These are phyloP conservation scores for Ascochyta lentis DNA, from an alignment of 2,329 filamentous ascomycete genomes.

Conservation along the genomic window DNA sequence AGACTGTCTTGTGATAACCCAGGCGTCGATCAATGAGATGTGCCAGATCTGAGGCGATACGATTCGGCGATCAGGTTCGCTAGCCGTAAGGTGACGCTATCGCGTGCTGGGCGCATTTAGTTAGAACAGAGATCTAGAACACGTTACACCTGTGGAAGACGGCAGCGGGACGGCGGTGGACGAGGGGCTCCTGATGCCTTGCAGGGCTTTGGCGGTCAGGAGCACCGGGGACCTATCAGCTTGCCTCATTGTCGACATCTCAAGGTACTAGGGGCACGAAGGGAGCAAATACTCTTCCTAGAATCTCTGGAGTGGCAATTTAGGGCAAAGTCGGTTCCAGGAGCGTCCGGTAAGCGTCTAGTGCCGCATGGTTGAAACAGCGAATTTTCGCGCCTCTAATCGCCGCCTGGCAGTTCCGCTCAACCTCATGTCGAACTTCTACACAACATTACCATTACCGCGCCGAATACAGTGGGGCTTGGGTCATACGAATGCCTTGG, in stretches of 20 bases:
- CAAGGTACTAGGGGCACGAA: neutral
- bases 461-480: neutral
- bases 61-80: neutral
- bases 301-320: neutral
- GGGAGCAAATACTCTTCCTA: too few species aligned
- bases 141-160: neutral
- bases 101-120: neutral
- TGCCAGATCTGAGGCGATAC: too few species aligned
- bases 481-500: neutral
- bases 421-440: neutral
- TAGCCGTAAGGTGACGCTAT: neutral
- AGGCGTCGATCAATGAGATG: too few species aligned
- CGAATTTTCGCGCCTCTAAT: too few species aligned
- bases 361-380: neutral
- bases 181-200: neutral
- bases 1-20: too few species aligned
- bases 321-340: neutral
- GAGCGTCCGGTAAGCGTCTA: neutral
- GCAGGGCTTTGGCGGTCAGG: neutral
- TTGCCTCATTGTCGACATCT: neutral
- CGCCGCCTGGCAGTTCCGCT: neutral
- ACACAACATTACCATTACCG: neutral
- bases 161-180: too few species aligned
- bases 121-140: too few species aligned
- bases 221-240: neutral